Evolutionary conservation across 768 basidiomycete species (phyloP).

Genomic region (Suillus subalutaceus): DNA sequence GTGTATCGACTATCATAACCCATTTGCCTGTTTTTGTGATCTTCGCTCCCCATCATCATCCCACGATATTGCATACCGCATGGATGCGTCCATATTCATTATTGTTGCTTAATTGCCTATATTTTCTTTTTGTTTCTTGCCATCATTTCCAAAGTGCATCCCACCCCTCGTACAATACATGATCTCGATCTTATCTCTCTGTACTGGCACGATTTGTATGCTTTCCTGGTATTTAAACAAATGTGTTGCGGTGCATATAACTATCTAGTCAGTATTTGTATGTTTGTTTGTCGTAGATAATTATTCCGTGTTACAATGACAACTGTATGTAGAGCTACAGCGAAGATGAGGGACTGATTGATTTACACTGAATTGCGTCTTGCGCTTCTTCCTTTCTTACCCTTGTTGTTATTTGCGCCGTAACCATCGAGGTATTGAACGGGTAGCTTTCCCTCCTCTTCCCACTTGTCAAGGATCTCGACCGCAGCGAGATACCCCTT

Average conservation of each 20-base stretch:
- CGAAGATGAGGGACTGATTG: neutral
- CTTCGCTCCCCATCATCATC: neutral
- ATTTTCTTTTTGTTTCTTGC: slow-evolving; percentile 8
- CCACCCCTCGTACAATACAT: neutral
- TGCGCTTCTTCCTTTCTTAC: slow-evolving; percentile 73
- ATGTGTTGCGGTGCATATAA: slow-evolving; percentile 6
- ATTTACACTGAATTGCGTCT: slow-evolving; percentile 70
- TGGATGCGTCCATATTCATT: slow-evolving; percentile 30
- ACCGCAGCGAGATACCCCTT: slow-evolving; percentile 79
- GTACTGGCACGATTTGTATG: slow-evolving; percentile 8
- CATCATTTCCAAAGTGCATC: slow-evolving; percentile 4
- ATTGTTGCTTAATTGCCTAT: slow-evolving; percentile 38
- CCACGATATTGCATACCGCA: slow-evolving; percentile 8
- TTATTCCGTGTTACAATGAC: slow-evolving; percentile 3
- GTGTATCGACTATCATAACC: slow-evolving; percentile 10
- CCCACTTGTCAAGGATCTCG: slow-evolving; percentile 74
- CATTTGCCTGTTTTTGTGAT: neutral
- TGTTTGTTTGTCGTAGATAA: slow-evolving; percentile 13
- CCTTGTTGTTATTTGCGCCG: slow-evolving; percentile 45
- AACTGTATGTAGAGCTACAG: neutral
- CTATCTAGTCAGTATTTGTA: slow-evolving; percentile 10
- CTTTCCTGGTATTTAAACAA: slow-evolving; percentile 8
- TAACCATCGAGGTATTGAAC: slow-evolving; percentile 67
- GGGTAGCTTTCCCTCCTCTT: slow-evolving; percentile 84
- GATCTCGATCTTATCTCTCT: slow-evolving; percentile 2